Evolutionary conservation across 352 stramenopile species (phyloP).

Genomic region (Peronosclerospora sorghi): DNA sequence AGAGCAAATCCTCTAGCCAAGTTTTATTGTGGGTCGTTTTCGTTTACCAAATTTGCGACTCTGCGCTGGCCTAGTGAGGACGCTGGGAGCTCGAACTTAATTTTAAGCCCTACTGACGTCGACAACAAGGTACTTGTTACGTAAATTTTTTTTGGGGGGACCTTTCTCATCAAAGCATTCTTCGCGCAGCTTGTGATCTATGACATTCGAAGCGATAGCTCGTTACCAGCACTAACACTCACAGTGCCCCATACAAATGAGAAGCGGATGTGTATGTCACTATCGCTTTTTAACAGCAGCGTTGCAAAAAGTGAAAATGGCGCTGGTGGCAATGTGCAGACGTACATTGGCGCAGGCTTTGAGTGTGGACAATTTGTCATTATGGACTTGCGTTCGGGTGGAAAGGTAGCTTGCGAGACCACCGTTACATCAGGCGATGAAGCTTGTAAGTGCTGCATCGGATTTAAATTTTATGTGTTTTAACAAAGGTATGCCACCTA

Average conservation of each 20-base stretch:
- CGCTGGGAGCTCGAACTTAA: slow-evolving; percentile 10
- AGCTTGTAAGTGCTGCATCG: slow-evolving; percentile 28
- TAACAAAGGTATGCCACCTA: slow-evolving; percentile 9
- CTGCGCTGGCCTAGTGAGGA: slow-evolving; percentile 23
- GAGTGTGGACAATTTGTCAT: slow-evolving; percentile 63
- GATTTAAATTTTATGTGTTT: neutral
- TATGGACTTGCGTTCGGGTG: slow-evolving; percentile 43
- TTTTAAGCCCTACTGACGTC: slow-evolving; percentile 35
- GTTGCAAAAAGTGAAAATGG: slow-evolving; percentile 7
- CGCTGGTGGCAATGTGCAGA: slow-evolving; percentile 9
- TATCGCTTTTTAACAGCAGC: slow-evolving; percentile 25
- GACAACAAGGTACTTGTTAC: slow-evolving; percentile 19
- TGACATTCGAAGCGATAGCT: slow-evolving; percentile 24
- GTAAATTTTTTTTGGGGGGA: too few species aligned
- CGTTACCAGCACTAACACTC: slow-evolving; percentile 22
- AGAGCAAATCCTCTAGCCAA: slow-evolving; percentile 16
- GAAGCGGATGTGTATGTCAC: slow-evolving; percentile 41
- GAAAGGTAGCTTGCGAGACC: slow-evolving; percentile 37
- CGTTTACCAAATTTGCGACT: slow-evolving; percentile 51
- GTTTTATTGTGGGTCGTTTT: slow-evolving; percentile 53
- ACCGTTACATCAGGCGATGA: slow-evolving; percentile 34
- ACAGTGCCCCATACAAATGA: slow-evolving; percentile 14
- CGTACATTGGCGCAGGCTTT: slow-evolving; percentile 50
- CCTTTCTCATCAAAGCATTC: slow-evolving; percentile 1
- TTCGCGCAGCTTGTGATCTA: slow-evolving; percentile 30